Conservation (phyloP, 768 basidiomycete genomes). For the Bullera alba region DNA sequence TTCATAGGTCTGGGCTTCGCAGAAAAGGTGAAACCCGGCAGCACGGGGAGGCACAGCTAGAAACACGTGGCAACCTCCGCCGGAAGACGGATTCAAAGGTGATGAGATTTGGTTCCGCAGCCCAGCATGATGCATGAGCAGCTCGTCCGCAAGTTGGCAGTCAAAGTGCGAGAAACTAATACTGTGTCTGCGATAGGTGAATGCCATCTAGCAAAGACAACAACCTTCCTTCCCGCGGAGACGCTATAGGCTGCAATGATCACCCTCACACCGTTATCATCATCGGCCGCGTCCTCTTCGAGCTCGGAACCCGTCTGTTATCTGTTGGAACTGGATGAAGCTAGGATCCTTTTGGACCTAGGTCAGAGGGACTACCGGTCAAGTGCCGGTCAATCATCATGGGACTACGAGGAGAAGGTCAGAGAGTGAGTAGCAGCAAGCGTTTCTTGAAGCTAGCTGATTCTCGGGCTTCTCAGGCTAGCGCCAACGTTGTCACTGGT, state of each 20-base stretch:
- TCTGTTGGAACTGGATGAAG: slow-evolving; percentile 87
- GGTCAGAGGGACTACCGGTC: slow-evolving; percentile 55
- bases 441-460: not conserved
- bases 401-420: slow-evolving; percentile 42
- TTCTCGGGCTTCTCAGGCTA: slow-evolving; percentile 49
- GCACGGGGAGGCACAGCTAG: no score
- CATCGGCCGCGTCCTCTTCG: slow-evolving; percentile 46
- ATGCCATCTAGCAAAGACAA: no score
- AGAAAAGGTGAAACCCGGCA: no score
- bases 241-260: slow-evolving; percentile 57
- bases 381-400: slow-evolving; percentile 17
- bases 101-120: no score
- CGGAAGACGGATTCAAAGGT: no score
- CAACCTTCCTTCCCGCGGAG: no score
- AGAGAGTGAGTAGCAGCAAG: slow-evolving; percentile 34
- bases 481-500: slow-evolving; percentile 82
- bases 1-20: no score
- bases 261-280: slow-evolving; percentile 85
- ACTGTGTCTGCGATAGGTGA: no score
- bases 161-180: no score
- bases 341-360: slow-evolving; percentile 86
- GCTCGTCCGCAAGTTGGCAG: no score
- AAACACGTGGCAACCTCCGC: no score
- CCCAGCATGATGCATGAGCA: no score
- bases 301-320: slow-evolving; percentile 62